These are phyloP conservation scores for Jimgerdemannia lactiflua DNA, from an alignment of 192 early-diverging fungal genomes.

Conservation along the genomic window DNA sequence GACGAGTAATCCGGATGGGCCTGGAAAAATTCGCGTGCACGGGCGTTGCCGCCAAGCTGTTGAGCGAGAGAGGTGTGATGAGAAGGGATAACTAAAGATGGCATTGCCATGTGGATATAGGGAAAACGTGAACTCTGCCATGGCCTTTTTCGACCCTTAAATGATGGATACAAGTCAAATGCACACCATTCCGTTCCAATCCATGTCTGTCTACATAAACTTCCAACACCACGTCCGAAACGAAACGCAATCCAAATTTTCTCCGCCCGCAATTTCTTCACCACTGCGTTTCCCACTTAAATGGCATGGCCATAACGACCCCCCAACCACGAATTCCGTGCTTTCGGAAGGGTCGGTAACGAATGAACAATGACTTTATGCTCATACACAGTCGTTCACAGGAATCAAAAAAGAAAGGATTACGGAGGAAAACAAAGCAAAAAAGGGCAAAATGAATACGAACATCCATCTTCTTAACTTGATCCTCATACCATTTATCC, in stretches of 20 bases:
- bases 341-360: not conserved
- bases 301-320: too few species aligned
- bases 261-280: too few species aligned
- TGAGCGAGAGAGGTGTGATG: not conserved
- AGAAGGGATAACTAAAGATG: too few species aligned
- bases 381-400: not conserved
- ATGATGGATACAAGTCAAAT: too few species aligned
- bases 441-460: constrained; percentile 6
- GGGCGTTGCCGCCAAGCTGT: constrained; percentile 83
- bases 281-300: too few species aligned
- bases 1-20: constrained; percentile 72
- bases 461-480: constrained; percentile 90
- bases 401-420: not conserved
- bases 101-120: too few species aligned
- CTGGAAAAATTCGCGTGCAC: constrained; percentile 83
- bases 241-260: too few species aligned
- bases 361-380: constrained; percentile 5
- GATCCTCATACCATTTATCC: constrained; percentile 97
- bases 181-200: too few species aligned
- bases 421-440: not conserved
- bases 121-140: not conserved
- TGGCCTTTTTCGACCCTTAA: too few species aligned
- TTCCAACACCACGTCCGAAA: too few species aligned
- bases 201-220: too few species aligned
- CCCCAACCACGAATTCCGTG: too few species aligned